These are phyloP conservation scores for Brasenia schreberi DNA, from an alignment of 164 flowering plant genomes.

Conservation along the genomic window DNA sequence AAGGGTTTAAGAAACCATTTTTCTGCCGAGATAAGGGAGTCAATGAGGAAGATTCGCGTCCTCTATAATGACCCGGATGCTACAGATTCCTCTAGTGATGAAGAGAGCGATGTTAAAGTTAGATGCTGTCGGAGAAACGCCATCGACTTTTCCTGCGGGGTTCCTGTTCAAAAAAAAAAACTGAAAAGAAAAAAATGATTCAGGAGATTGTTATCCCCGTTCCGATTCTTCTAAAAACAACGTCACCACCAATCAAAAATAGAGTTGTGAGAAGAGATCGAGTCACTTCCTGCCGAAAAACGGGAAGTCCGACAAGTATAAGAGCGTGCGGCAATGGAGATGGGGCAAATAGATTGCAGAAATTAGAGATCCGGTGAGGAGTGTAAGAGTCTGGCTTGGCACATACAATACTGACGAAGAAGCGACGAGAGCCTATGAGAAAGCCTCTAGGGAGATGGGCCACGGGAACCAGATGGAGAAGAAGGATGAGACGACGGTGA, in stretches of 20 bases:
- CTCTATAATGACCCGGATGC: neutral
- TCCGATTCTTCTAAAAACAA: neutral
- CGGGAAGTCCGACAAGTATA: neutral
- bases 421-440: slow-evolving; percentile 1
- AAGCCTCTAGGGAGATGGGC: neutral
- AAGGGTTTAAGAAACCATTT: neutral
- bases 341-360: slow-evolving; percentile 4
- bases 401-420: slow-evolving; percentile 1
- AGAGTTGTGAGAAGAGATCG: neutral
- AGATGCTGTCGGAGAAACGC: neutral
- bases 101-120: neutral
- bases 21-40: neutral
- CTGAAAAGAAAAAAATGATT: slow-evolving; percentile 1
- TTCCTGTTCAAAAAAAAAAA: no score
- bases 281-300: neutral
- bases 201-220: neutral
- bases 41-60: neutral
- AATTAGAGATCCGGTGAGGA: neutral
- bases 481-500: no score
- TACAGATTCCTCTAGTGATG: slow-evolving; percentile 3
- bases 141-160: neutral
- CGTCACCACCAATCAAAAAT: neutral
- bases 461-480: no score
- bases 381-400: neutral
- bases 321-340: neutral